These are phyloP conservation scores for Lobosporangium transversale DNA, from an alignment of 192 early-diverging fungal genomes.

Conservation along the genomic window DNA sequence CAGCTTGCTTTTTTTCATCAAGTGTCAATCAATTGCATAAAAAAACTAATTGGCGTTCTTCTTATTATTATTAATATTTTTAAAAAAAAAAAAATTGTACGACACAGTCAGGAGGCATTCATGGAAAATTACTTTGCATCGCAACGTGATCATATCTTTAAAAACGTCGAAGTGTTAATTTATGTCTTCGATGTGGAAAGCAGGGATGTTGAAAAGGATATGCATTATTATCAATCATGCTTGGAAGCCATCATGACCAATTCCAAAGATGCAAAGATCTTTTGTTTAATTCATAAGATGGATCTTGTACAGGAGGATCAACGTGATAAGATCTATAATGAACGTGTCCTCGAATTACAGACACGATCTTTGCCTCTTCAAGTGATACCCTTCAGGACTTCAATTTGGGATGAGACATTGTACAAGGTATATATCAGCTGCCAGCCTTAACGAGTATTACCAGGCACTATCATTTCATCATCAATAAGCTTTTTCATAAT, in stretches of 20 bases:
- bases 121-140: constrained; percentile 96
- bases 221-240: constrained; percentile 90
- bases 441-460: no score
- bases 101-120: constrained; percentile 87
- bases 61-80: no score
- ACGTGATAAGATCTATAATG: constrained; percentile 77
- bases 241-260: constrained; percentile 82
- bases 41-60: no score
- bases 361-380: constrained; percentile 73
- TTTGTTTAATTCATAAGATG: constrained; percentile 98
- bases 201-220: constrained; percentile 89
- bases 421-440: constrained; percentile 73
- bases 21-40: no score
- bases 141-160: constrained; percentile 94
- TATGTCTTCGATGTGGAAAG: constrained; percentile 98
- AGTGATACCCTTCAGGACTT: constrained; percentile 80
- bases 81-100: no score
- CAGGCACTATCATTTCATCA: no score
- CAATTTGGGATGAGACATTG: constrained; percentile 94
- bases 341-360: constrained; percentile 71
- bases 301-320: constrained; percentile 87
- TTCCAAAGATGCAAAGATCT: constrained; percentile 92
- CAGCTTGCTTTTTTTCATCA: no score
- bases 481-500: no score
- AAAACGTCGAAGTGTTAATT: constrained; percentile 98